Evolutionary conservation across 1,284 basidiomycete genomes (phyloP), one percentile per base, ranked within the genome.

Genomic region (Tilletia walkeri): DNA sequence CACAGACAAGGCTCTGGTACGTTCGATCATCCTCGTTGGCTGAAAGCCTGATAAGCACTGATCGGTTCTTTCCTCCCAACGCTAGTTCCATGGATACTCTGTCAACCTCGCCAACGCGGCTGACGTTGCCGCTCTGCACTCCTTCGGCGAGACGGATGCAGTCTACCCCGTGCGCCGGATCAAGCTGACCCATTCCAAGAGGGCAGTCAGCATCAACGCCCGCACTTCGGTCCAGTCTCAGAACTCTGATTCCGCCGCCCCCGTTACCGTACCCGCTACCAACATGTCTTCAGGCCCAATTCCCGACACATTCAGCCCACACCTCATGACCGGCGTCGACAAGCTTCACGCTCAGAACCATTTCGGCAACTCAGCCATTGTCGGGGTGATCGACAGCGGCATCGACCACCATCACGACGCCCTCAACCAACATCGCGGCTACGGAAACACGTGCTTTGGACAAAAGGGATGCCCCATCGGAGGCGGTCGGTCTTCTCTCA

Each of bases 361-460:
- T 74, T 82, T 84, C 30, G 88, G 88, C 36, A 84, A 85, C 34
- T 88, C 88, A 4, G 84, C 88, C 78, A 87, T 87, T 70, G 85
- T 89, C 41, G 88, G 85, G 54, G 85, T 89, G 67, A 85, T 87
- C 65, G 85, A 87, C 73, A 84, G 85, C 67, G 83, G 83, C 34
- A 84, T 87, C 70, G 88, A 89, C 78, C 89, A 88, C 79, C 89
- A 86, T 2, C 88, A 90, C 76, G 88, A 89, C 7, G 84, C 85
- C 16, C 88, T 92, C 14, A 63, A 63, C 67, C 67, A 90, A 89
- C 85, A 75, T 38, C 74, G 73, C 69, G 72, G 73, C 0, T 73
- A 71, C 30, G 65, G 69, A 67, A 69, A 75, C 67, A 71, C 73
- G 12, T 78, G 77, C 69, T 76, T 74, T 65, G 77, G 77, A 20